phyloP scores from a whole-genome alignment of 177 flowering plant genomes.

The Vitis hybrid region DNA sequence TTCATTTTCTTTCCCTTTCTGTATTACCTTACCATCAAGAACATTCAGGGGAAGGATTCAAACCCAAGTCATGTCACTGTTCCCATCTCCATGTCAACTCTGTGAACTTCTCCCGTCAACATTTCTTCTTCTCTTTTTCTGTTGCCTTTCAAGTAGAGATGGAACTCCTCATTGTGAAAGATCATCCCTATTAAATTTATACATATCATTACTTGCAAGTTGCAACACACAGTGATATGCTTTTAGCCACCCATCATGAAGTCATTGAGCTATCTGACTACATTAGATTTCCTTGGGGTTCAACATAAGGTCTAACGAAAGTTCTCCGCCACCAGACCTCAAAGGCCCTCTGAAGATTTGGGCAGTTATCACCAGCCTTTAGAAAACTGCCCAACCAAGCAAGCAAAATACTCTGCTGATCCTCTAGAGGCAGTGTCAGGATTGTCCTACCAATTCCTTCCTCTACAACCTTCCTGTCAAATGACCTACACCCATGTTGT shows the following conservation, averaged over 20 bases:
- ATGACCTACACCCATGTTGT: conserved; percentile 74
- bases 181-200: conserved; percentile 1
- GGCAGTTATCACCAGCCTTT: conserved; percentile 85
- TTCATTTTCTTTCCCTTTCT: background rate
- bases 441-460: conserved; percentile 97
- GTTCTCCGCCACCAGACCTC: conserved; percentile 99
- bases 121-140: background rate
- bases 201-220: conserved; percentile 4
- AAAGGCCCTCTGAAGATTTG: conserved; percentile 92
- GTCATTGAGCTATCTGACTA: conserved; percentile 36
- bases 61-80: background rate
- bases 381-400: conserved; percentile 82
- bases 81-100: background rate
- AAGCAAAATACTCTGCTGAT: conserved; percentile 83
- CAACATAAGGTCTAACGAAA: conserved; percentile 66
- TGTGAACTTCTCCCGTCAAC: background rate
- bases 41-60: background rate
- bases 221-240: conserved; percentile 1
- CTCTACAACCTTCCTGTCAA: conserved; percentile 86
- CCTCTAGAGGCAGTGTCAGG: conserved; percentile 86
- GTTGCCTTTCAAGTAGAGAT: background rate
- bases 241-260: conserved; percentile 6
- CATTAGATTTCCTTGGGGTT: conserved; percentile 33
- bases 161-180: background rate
- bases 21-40: background rate